phyloP scores from a whole-genome alignment of 768 basidiomycete genomes.

The Clitopilus passeckerianus region DNA sequence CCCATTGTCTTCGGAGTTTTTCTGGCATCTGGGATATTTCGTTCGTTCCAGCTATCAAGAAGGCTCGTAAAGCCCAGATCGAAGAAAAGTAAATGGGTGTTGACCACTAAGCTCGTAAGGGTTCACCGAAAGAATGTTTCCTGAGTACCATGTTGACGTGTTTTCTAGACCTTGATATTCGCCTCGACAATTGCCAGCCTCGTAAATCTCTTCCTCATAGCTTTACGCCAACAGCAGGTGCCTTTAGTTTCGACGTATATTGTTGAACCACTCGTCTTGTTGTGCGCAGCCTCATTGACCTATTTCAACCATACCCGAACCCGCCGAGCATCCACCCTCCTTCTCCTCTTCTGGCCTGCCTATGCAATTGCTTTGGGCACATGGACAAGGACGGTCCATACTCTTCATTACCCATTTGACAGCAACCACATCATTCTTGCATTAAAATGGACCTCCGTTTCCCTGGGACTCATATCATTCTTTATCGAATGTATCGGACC shows the following conservation, averaged over 20 bases:
- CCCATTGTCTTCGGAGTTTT: constrained; percentile 45
- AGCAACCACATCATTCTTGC: constrained; percentile 30
- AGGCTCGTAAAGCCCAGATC: constrained; percentile 25
- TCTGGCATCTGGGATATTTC: constrained; percentile 33
- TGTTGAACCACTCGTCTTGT: constrained; percentile 53
- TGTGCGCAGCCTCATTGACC: constrained; percentile 46
- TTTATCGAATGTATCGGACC: constrained; percentile 68
- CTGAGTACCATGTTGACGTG: background rate
- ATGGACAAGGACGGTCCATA: constrained; percentile 57
- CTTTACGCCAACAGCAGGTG: constrained; percentile 26
- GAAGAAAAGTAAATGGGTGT: constrained; percentile 43
- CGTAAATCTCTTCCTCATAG: constrained; percentile 33
- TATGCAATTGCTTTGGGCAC: constrained; percentile 46
- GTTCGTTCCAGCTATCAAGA: constrained; percentile 24
- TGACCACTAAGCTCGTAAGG: constrained; percentile 68
- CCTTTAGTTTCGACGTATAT: constrained; percentile 46
- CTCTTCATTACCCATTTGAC: constrained; percentile 17
- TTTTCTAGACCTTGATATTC: constrained; percentile 38
- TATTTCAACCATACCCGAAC: constrained; percentile 68
- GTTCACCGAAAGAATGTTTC: background rate
- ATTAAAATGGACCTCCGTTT: constrained; percentile 37
- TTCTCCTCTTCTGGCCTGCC: constrained; percentile 81
- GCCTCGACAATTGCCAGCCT: constrained; percentile 44
- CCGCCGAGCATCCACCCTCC: constrained; percentile 61
- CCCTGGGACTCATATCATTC: constrained; percentile 51